Conservation (phyloP, 331 rosid genomes). For the Erythrophleum ivorense region DNA sequence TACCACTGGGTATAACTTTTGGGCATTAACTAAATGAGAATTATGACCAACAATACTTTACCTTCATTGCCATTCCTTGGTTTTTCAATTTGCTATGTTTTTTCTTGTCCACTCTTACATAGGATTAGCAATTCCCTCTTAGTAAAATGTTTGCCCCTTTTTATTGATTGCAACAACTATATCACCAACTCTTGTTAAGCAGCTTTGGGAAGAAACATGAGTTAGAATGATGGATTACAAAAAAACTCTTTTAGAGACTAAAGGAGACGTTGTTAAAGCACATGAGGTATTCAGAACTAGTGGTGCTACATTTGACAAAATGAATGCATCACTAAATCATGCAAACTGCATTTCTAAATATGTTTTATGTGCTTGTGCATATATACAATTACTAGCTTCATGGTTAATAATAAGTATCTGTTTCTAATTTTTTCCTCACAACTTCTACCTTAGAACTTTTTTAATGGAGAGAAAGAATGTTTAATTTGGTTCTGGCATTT, state of each 20-base stretch:
- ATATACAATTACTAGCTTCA: no score
- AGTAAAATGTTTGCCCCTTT: conserved; percentile 6
- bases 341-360: no score
- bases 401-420: no score
- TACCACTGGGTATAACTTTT: background rate
- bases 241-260: conserved; percentile 63
- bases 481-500: no score
- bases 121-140: background rate
- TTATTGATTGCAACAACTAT: conserved; percentile 47
- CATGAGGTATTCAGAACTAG: conserved; percentile 5
- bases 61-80: background rate
- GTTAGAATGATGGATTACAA: conserved; percentile 88
- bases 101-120: background rate
- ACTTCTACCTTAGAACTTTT: no score
- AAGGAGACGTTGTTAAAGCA: conserved; percentile 65
- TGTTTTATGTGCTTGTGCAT: no score
- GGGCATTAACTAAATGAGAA: background rate
- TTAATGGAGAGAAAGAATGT: no score
- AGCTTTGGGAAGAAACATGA: conserved; percentile 74
- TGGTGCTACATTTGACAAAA: background rate
- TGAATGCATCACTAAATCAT: no score
- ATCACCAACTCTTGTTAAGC: conserved; percentile 72
- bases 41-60: conserved; percentile 7
- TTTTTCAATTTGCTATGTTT: no score
- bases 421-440: no score